Percentiles rank a stretch among this genome's conserved stretches.
phyloP scores from a whole-genome alignment of 2,329 filamentous ascomycete species.

The Penicillium glabrum region DNA sequence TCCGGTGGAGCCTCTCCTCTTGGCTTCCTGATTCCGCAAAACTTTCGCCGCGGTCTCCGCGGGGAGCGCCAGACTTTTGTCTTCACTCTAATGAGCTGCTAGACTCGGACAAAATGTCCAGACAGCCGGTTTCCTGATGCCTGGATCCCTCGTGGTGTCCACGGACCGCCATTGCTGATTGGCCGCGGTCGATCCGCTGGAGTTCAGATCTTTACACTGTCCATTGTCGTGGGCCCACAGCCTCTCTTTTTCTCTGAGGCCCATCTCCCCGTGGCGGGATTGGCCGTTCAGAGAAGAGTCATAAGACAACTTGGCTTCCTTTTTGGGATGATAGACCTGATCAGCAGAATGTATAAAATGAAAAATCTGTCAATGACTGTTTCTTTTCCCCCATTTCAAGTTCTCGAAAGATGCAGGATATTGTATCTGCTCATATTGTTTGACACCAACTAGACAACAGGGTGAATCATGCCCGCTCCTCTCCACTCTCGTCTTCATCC shows the following conservation, averaged over 20 bases:
- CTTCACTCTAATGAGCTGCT: constrained; percentile 18
- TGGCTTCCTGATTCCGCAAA: constrained; percentile 23
- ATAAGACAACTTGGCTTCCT: constrained; percentile 18
- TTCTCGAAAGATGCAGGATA: neutral
- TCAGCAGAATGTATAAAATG: constrained; percentile 1
- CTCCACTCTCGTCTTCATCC: constrained; percentile 24
- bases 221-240: constrained; percentile 1
- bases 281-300: constrained; percentile 4
- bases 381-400: neutral
- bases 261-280: neutral
- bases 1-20: constrained; percentile 16
- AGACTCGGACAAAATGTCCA: constrained; percentile 16
- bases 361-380: neutral
- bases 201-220: neutral
- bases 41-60: constrained; percentile 14
- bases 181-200: neutral
- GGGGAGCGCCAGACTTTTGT: constrained; percentile 2
- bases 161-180: neutral
- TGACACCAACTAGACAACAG: neutral
- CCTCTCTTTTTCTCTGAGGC: neutral
- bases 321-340: neutral
- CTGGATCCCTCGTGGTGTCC: neutral
- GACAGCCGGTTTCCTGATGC: neutral
- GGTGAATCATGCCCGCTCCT: constrained; percentile 28
- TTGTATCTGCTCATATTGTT: neutral